These are phyloP conservation scores for Stagonosporopsis vannaccii DNA, from an alignment of 2,329 filamentous ascomycete species.

Conservation along the genomic window DNA sequence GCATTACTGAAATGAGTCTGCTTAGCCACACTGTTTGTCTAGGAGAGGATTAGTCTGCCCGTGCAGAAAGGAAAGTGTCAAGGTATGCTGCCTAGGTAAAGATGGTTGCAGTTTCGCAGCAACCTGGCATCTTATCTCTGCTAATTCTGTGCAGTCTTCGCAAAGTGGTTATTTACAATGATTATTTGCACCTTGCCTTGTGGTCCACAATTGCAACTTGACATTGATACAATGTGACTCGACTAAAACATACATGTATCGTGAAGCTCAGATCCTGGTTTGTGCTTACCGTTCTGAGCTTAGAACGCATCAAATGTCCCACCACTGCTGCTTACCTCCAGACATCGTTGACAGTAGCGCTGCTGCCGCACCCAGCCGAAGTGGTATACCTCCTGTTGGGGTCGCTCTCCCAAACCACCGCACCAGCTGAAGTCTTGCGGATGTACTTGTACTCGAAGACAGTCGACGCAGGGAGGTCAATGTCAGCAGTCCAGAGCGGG, in stretches of 20 bases:
- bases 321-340: conserved; percentile 22
- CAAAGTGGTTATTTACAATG: too few relatives aligned
- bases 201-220: not conserved
- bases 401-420: conserved; percentile 55
- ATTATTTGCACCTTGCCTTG: too few relatives aligned
- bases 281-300: too few relatives aligned
- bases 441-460: conserved; percentile 56
- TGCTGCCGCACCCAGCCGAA: conserved; percentile 29
- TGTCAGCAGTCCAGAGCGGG: conserved; percentile 55
- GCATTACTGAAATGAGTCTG: too few relatives aligned
- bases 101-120: too few relatives aligned
- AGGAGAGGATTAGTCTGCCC: too few relatives aligned
- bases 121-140: too few relatives aligned
- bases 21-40: too few relatives aligned
- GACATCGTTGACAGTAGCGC: conserved; percentile 25
- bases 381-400: conserved; percentile 52
- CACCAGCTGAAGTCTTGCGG: conserved; percentile 52
- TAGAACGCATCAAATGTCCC: not conserved
- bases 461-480: conserved; percentile 52
- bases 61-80: too few relatives aligned
- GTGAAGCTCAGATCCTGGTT: not conserved
- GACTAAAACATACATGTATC: not conserved
- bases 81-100: too few relatives aligned
- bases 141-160: too few relatives aligned
- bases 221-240: not conserved